Evolutionary conservation across 2,329 filamentous ascomycete genomes (phyloP), one percentile per base, ranked within the genome.

Genomic region (Colletotrichum sp.): DNA sequence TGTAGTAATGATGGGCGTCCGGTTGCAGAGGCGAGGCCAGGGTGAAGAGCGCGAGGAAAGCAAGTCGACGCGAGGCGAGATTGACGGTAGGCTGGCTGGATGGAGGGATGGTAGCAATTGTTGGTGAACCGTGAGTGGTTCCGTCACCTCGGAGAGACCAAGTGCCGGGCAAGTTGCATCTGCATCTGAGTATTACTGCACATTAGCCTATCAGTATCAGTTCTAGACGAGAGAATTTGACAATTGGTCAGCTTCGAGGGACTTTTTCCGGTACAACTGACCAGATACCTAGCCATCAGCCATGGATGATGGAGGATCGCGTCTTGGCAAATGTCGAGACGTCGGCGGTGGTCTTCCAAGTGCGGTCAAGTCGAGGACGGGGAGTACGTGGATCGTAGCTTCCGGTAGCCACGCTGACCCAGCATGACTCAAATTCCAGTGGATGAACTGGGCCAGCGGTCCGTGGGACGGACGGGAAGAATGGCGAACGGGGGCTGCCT

Each of bases 121-220:
- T 30, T 34, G 59, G 62, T 39, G 6, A 13, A 44, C 13, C 21
- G 13, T 59, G 55, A 67, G 68, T 72, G 62, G 62, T 34, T 28
- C 30, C 34, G 30, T 28, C 59, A 28, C 49, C 18, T 63, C 62
- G 62, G 52, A 67, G 52, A 55, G 52, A 18, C 30, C 63, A 68
- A 76, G 57, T 76, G 63, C 69, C 73, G 39, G 64, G 7, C 49
- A 49, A 65, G 72, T 52, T 36, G 69, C 30, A 75, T 72, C 36
- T 72, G 69, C 62, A 71, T 75, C 30, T 63, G 57, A 32, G 24
- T 13, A 66, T 74, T 65, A 32, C 30, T 28, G 36, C 30, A 60
- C 65, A 63, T 30, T 73, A 57, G 57, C 15, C 21, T 15, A 26
- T 57, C 66, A n/a, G 8, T 15, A 26, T 57, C 66, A n/a, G 8